Evolutionary conservation across 495 filamentous ascomycete species (phyloP), one percentile per base, ranked within the genome.

Genomic region (Lophiostoma macrostomum): DNA sequence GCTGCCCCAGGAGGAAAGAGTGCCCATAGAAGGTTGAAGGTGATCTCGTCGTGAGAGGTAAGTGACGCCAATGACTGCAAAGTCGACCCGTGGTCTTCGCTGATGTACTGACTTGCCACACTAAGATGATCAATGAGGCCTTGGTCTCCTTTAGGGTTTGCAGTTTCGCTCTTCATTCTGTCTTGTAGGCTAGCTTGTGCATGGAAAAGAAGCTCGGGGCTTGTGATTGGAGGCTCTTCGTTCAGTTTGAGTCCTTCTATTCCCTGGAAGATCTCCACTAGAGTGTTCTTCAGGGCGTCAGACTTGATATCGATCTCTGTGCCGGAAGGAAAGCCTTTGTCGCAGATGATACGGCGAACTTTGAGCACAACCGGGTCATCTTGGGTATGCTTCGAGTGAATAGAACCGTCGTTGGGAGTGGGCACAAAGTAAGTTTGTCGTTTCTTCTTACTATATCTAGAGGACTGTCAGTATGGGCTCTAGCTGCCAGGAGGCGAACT

Each of bases 231-330:
- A 2, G 61, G 61, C 14, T 41, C 46, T 44, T 64, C 61, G 27
- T 62, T 57, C 11, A 64, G 37, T 14, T 50, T 46, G 13, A 64
- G 29, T 10, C 61, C 59, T 37, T 64, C 61, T 0, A 64, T 38
- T 16, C 55, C 47, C 28, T 53, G 27, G 29, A 46, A 58, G 10
- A 64, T 37, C 16, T 54, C 48, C 13, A 45, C 35, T 16, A 64
- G 42, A 11, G 57, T 31, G 3, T 61, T 19, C 7, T 38, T 27
- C 23, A 64, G 39, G 1, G 14, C 22, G 6, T 14, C 34, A 6
- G 52, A 51, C 34, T 64, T 64, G 13, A 64, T 56, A 22, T 64
- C 61, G 1, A 64, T 53, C 36, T 64, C 61, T 8, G 58, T 64
- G 28, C 39, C 44, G 12, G 52, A 47, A 31, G 50, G 43, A 46